A percentile compares a stretch with the other conserved stretches of the same genome.
These are phyloP conservation scores for Phyllosticta citrichinensis DNA, from an alignment of 2,329 filamentous ascomycete genomes.

Conservation along the genomic window DNA sequence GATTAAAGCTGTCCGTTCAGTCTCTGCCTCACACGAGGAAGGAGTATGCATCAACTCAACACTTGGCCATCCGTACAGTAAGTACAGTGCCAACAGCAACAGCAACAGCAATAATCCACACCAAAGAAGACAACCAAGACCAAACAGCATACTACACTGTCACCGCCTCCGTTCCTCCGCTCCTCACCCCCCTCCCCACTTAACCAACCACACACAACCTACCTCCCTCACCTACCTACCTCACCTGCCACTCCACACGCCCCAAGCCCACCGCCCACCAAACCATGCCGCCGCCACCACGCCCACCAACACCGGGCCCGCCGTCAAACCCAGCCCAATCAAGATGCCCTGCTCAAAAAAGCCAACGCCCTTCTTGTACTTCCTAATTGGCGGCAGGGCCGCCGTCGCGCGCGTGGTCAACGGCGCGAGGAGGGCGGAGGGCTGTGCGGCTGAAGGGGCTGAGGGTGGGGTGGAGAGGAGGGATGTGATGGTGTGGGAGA, in stretches of 20 bases:
- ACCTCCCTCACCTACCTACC: not conserved
- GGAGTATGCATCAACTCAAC: too few relatives aligned
- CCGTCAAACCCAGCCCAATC: conserved; percentile 27
- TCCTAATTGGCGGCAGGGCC: conserved; percentile 23
- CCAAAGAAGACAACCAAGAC: too few relatives aligned
- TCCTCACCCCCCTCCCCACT: not conserved
- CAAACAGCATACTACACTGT: too few relatives aligned
- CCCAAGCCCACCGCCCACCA: conserved; percentile 8
- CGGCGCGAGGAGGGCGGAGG: too few relatives aligned
- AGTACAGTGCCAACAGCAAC: too few relatives aligned
- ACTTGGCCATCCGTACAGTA: too few relatives aligned
- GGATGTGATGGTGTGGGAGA: conserved; percentile 9
- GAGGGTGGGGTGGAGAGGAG: not conserved
- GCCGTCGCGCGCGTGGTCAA: conserved; percentile 11
- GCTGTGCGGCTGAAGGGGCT: not conserved
- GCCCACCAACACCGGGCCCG: conserved; percentile 21
- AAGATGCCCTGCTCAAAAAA: conserved; percentile 30
- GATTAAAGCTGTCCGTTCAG: too few relatives aligned
- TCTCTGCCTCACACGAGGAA: too few relatives aligned
- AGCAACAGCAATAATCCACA: too few relatives aligned
- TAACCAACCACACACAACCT: not conserved
- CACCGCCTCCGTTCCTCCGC: too few relatives aligned
- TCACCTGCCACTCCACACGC: not conserved
- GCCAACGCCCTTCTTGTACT: conserved; percentile 25
- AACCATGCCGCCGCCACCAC: conserved; percentile 20